Base-by-base conservation (phyloP, 1,284 basidiomycete genomes). In the Earliella scabrosa region DNA sequence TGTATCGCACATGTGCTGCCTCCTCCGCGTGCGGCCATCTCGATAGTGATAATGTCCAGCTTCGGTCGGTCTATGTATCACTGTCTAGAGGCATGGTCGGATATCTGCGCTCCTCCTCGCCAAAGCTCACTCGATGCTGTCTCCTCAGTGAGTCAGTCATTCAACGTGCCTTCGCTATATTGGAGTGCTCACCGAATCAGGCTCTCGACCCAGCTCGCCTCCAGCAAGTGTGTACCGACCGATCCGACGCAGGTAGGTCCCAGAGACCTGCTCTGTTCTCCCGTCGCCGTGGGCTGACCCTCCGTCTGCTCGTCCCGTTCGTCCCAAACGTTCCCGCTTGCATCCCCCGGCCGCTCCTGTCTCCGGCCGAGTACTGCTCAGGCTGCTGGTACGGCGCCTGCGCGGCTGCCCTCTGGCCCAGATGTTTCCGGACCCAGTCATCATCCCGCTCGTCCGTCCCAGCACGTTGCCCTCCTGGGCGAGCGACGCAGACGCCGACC, bases 361-460 rank as follows among this genome's bases (percentile, higher is more conserved):
- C 52, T 2, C 38, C 49, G 3, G 46, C 13, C 2, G 47, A 41
- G 29, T 34, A 39, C 29, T 45, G 46, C 39, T 49, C n/a, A n/a
- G n/a, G n/a, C n/a, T n/a, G 31, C 44, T 54, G 52, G 34, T 44
- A 44, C 11, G 51, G 47, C 7, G 29, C 56, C 14, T 53, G 27
- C 2, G 47, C 56, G 13, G 49, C 18, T 6, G 1, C 27, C 26
- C 20, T 45, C 44, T 5, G 51, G 52, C 3, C 48, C 56, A 2
- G n/a, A 48, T 48, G n/a, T 54, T 51, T 32, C 31, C 31, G 34
- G 52, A 32, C n/a, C 56, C 52, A 14, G 52, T 43, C 2, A 23
- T 31, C 16, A 47, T 45, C 16, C 16, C 39, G 40, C 56, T 51
- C 9, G 39, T 29, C 1, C 52, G 56, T 0, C 48, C 56, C 9